Base-by-base conservation (phyloP, 169 alveolate species). In the Cytauxzoon felis region DNA sequence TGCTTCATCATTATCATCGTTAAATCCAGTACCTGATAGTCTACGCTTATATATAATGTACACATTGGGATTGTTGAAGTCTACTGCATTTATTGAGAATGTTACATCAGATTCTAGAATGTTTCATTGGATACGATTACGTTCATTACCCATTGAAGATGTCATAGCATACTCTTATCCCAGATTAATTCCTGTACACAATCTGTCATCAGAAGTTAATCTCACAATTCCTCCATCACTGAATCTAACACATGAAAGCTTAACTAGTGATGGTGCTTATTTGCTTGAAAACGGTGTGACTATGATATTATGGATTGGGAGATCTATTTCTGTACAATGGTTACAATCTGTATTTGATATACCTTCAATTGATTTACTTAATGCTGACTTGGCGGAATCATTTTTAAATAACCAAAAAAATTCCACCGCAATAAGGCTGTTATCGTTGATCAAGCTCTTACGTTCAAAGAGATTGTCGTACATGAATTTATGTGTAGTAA, bases 241-340 rank as follows among this genome's bases (percentile, higher is more conserved):
- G 59, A 86, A 81, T 52, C 83, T 92, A 16, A 80, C 96, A 0
- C 82, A 82, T 40, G 90, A 90, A 33, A 68, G 67, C 29, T 83
- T 92, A 80, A 80, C 89, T 16, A 93, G 87, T 61, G 95, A 90
- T 23, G 93, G 88, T 9, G 93, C 93, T 21, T 92, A 87, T 68
- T 78, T 92, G 21, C 68, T 92, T 29, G 95, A 90, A 45, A 90
- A 92, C 60, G 96, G 96, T 16, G 96, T 91, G 61, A 50, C 67
- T 23, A 83, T 92, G 88, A 56, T 88, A 13, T 69, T 92, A 49
- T 92, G 96, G 96, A 85, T 92, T 32, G 96, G 96, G 52, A 82
- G 88, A 93, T 56, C 80, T 59, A 76, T 90, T 4, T 65, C 87
- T 26, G 63, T 89, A 9, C 89, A 84, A 49, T 90, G 93, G 93